phyloP scores from a whole-genome alignment of 2,329 filamentous ascomycete species.

The Penicillium sp. region DNA sequence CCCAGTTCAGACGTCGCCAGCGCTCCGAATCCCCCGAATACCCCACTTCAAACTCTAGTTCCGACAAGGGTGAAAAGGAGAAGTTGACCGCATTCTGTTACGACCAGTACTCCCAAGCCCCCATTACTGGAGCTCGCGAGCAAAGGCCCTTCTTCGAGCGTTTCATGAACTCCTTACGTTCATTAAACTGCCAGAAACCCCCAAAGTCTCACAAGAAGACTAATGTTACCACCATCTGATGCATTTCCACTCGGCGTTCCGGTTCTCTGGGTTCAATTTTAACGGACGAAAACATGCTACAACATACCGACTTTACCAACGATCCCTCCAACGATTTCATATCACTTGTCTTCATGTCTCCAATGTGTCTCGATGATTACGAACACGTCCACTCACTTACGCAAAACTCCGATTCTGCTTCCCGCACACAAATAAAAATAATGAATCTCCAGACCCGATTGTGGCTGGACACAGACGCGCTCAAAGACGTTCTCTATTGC shows the following conservation, averaged over 20 bases:
- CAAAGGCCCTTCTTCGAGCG: slow-evolving; percentile 21
- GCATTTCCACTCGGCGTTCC: slow-evolving; percentile 15
- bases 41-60: slow-evolving; percentile 11
- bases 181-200: slow-evolving; percentile 23
- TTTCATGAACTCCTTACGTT: slow-evolving; percentile 24
- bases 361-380: slow-evolving; percentile 16
- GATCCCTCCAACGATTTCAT: slow-evolving; percentile 18
- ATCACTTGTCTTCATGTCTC: slow-evolving; percentile 1
- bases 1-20: slow-evolving; percentile 36
- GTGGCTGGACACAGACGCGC: slow-evolving; percentile 7
- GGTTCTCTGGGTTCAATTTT: slow-evolving; percentile 4
- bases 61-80: slow-evolving; percentile 25
- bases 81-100: slow-evolving; percentile 34
- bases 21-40: slow-evolving; percentile 31
- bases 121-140: slow-evolving; percentile 19
- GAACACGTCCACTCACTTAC: slow-evolving; percentile 15
- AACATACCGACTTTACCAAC: slow-evolving; percentile 11
- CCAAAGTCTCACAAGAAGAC: slow-evolving; percentile 14
- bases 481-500: slow-evolving; percentile 7
- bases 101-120: slow-evolving; percentile 29
- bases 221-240: slow-evolving; percentile 21
- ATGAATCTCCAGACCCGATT: slow-evolving; percentile 13
- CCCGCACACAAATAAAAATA: slow-evolving; percentile 13
- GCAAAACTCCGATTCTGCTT: background rate
- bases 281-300: slow-evolving; percentile 1